phyloP scores from a whole-genome alignment of 345 rosid species.

The Acer saccharum region DNA sequence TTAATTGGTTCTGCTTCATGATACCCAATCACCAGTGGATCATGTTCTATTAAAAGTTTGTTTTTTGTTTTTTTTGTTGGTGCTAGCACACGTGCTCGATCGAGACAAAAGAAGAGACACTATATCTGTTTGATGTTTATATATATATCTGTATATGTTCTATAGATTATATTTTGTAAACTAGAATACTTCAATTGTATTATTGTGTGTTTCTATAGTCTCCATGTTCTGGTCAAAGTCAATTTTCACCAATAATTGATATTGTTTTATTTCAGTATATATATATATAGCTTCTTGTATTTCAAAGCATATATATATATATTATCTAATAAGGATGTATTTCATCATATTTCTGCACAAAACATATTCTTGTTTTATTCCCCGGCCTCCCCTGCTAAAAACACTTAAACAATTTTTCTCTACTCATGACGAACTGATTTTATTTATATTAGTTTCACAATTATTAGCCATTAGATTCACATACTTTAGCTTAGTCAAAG shows the following conservation, averaged over 20 bases:
- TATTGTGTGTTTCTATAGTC: background rate
- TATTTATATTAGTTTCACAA: too few species aligned
- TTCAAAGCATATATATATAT: too few species aligned
- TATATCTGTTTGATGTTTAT: background rate
- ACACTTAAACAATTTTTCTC: too few species aligned
- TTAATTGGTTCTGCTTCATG: too few species aligned
- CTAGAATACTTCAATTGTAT: background rate
- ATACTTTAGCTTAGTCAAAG: too few species aligned
- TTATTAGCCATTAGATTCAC: too few species aligned
- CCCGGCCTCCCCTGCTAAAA: background rate
- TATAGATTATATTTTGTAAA: background rate
- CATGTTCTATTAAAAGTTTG: background rate
- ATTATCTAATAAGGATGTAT: background rate
- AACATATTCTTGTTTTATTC: too few species aligned
- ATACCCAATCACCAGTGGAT: background rate
- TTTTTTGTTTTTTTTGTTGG: background rate
- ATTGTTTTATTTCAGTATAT: background rate
- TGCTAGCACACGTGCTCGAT: background rate
- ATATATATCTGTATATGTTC: background rate
- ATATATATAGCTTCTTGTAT: background rate
- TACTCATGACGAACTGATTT: too few species aligned
- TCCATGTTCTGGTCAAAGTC: background rate
- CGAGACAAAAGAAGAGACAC: background rate
- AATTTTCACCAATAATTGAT: background rate
- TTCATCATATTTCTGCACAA: background rate